phyloP scores from a whole-genome alignment of 2,329 filamentous ascomycete species.

The Apiospora rasikravindrae region DNA sequence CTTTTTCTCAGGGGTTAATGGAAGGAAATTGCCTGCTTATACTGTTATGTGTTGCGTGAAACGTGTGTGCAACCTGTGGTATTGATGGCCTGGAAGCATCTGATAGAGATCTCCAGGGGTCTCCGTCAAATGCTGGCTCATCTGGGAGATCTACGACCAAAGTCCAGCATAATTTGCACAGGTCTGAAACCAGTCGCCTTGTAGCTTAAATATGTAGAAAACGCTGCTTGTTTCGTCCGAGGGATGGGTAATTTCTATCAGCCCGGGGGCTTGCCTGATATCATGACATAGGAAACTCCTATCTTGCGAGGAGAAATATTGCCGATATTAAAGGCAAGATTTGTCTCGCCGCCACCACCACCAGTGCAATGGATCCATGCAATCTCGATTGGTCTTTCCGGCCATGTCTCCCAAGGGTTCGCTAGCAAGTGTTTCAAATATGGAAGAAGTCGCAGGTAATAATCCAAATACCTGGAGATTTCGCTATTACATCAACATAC shows the following conservation, averaged over 20 bases:
- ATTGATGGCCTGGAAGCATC: background rate
- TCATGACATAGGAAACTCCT: background rate
- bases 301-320: background rate
- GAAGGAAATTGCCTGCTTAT: conserved; percentile 14
- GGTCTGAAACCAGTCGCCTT: conserved; percentile 9
- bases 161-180: background rate
- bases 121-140: background rate
- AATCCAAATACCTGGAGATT: background rate
- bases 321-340: background rate
- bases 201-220: conserved; percentile 1
- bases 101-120: background rate
- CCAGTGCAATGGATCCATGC: background rate
- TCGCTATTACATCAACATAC: background rate
- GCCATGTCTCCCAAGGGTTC: background rate
- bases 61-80: background rate
- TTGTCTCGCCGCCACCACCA: background rate
- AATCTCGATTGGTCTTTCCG: background rate
- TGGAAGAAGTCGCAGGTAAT: background rate
- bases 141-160: conserved; percentile 3
- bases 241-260: background rate
- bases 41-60: background rate
- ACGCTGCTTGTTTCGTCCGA: background rate
- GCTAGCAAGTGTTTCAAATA: background rate
- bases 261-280: background rate
- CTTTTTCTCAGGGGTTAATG: background rate